Evolutionary conservation across 1,284 basidiomycete genomes (phyloP), one percentile per base, ranked within the genome.

Genomic region (Coniferiporia sulphurascens): DNA sequence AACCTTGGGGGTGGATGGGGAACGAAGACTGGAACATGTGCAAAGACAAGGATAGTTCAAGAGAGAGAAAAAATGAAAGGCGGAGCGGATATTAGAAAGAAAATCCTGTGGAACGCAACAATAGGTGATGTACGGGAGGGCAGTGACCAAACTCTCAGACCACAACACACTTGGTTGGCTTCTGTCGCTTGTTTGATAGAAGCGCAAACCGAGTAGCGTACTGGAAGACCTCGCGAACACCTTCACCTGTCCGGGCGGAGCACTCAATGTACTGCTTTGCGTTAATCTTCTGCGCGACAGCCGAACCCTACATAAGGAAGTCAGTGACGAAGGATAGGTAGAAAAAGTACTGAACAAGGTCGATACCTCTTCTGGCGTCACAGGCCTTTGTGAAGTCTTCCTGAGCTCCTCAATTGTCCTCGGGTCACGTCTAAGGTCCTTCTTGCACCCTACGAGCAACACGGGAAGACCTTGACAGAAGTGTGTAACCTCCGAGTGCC

Each of bases 401-500:
- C 84, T 82, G 59, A 94, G 79, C 73, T 93, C 87, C 59, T 91
- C 87, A 58, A 89, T 84, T 44, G 91, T 89, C 72, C 87, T 84
- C 51, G 81, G 78, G 74, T 93, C 90, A 65, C 85, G 81, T 68
- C 92, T 82, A 59, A 94, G 81, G 76, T 94, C 91, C 78, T 89
- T 94, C 82, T 96, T 96, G 81, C 91, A 95, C 6, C 91, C 93
- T 63, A 96, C 91, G 58, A 96, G 86, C 70, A 95, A 88, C 76
- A 94, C 86, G 58, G 93, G 93, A 46, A 94, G 77, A 62, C 86
- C 87, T 51, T 87, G 80, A 73, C 93, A 95, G 78, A 95, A 96
- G 74, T 96, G 93, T 76, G 91, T 85, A 52, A 96, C 93, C 72
- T 96, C 93, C 13, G 93, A 91, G 69, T 93, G 91, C 93, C 93